Base-by-base conservation (phyloP, 495 filamentous ascomycete species). In the Hypoxylon subgilvum region DNA sequence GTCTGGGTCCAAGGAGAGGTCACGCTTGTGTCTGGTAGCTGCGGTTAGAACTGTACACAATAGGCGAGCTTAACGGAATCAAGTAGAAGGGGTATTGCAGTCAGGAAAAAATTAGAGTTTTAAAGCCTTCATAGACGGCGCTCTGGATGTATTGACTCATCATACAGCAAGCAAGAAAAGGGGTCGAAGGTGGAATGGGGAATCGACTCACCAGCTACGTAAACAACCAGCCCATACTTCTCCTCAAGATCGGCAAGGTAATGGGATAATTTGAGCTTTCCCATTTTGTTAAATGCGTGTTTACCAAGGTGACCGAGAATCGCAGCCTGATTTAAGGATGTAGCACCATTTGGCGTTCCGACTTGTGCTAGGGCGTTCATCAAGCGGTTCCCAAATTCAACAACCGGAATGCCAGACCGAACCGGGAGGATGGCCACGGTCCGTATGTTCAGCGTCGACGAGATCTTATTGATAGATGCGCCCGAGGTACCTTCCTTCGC, bases 1-100 rank as follows among this genome's bases (percentile, higher is more conserved):
- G 94, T 97, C 69, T 97, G 92, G 2, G 94, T 98, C 94, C 94
- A 98, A 7, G 94, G 94, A 0, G 95, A 85, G 67, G 95, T 96
- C 51, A 97, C 91, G 53, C 86, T 95, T 22, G 93, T 97, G 66
- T 97, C 81, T 84, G 23, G 23, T n/a, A 40, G 10, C 54, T 38
- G 7, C 18, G 2, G 57, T 72, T 58, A 73, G 67, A 38, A 56
- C 31, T n/a, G 22, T 14, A 28, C 41, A 25, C 32, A n/a, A 34
- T 8, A 16, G 18, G 18, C n/a, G 31, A 46, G 21, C 36, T 42
- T 23, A 41, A 58, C 4, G 6, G 9, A 21, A 31, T 19, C 5
- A 9, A 22, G 14, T n/a, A 13, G 28, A 38, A 55, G 41, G 14
- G 42, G 27, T 21, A 25, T 53, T 57, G 21, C 52, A 49, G 63